Percentiles rank a stretch among this genome's conserved stretches.
phyloP scores from a whole-genome alignment of 257 asterid species.

The Solanum virginianum region DNA sequence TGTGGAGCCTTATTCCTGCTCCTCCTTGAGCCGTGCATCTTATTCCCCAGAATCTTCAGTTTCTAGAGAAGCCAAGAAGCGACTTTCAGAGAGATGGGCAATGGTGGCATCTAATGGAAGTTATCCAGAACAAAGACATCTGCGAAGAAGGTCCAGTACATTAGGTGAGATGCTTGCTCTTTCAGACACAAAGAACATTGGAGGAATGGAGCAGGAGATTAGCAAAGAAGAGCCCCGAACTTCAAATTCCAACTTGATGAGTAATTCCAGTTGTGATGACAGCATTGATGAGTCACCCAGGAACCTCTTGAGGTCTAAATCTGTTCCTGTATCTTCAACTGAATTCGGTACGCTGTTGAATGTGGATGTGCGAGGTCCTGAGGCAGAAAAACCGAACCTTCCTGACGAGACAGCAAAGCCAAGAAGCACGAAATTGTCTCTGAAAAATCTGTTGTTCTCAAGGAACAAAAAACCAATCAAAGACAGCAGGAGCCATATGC shows the following conservation, averaged over 20 bases:
- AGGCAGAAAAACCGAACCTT: slow-evolving; percentile 20
- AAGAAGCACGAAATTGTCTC: slow-evolving; percentile 48
- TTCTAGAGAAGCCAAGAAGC: slow-evolving; percentile 91
- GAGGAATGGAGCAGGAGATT: slow-evolving; percentile 20
- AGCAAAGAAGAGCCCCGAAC: slow-evolving; percentile 22
- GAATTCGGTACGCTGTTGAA: slow-evolving; percentile 31
- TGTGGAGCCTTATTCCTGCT: slow-evolving; percentile 69
- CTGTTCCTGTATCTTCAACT: slow-evolving; percentile 68
- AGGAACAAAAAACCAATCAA: slow-evolving; percentile 49
- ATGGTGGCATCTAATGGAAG: slow-evolving; percentile 69
- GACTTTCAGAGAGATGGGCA: slow-evolving; percentile 96
- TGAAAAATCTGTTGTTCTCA: slow-evolving; percentile 66
- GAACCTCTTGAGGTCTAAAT: slow-evolving; percentile 72
- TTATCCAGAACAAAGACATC: slow-evolving; percentile 55
- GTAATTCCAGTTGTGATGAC: slow-evolving; percentile 21
- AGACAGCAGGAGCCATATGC: slow-evolving; percentile 23
- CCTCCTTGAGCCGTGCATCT: slow-evolving; percentile 80
- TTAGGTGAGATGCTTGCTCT: slow-evolving; percentile 99
- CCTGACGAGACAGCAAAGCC: slow-evolving; percentile 34
- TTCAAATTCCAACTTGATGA: slow-evolving; percentile 12
- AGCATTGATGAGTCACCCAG: slow-evolving; percentile 28
- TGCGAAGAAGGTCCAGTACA: slow-evolving; percentile 71
- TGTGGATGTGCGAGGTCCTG: slow-evolving; percentile 20
- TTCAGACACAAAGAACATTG: slow-evolving; percentile 59
- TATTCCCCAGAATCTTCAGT: slow-evolving; percentile 93